A percentile compares a stretch with the other conserved stretches of the same genome.
Conservation (phyloP, 1,284 basidiomycete genomes). For the Puccinia polysora region DNA sequence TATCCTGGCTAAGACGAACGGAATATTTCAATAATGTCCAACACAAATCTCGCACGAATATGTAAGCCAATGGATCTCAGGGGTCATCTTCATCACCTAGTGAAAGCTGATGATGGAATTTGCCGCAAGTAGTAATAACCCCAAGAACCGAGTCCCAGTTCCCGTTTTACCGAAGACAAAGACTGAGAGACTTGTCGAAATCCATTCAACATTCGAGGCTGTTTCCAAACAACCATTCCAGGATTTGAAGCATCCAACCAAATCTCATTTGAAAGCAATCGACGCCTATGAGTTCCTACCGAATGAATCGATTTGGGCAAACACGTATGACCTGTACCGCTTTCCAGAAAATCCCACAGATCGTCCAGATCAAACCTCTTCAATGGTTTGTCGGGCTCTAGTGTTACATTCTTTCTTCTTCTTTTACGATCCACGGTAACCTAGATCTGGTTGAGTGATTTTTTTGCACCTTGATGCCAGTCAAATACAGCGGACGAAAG, state of each 20-base stretch:
- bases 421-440: background rate
- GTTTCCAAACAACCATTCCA: slow-evolving; percentile 60
- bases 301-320: slow-evolving; percentile 79
- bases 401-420: background rate
- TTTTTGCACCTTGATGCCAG: background rate
- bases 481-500: slow-evolving; percentile 11
- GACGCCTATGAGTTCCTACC: slow-evolving; percentile 81
- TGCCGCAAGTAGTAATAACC: slow-evolving; percentile 61
- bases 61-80: slow-evolving; percentile 12
- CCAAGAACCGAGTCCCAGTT: slow-evolving; percentile 48
- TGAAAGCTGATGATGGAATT: too few relatives aligned
- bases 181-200: slow-evolving; percentile 60
- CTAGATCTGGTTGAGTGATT: background rate
- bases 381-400: background rate
- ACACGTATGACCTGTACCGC: slow-evolving; percentile 78
- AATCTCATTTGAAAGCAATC: slow-evolving; percentile 68
- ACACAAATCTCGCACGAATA: slow-evolving; percentile 24
- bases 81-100: background rate
- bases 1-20: slow-evolving; percentile 82
- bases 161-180: slow-evolving; percentile 46
- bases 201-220: slow-evolving; percentile 70
- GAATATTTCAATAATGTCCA: slow-evolving; percentile 65
- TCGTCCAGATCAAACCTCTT: slow-evolving; percentile 9
- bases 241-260: slow-evolving; percentile 70
- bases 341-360: slow-evolving; percentile 72